These are phyloP conservation scores for Termitomyces sp. DNA, from an alignment of 768 basidiomycete species.

Conservation along the genomic window DNA sequence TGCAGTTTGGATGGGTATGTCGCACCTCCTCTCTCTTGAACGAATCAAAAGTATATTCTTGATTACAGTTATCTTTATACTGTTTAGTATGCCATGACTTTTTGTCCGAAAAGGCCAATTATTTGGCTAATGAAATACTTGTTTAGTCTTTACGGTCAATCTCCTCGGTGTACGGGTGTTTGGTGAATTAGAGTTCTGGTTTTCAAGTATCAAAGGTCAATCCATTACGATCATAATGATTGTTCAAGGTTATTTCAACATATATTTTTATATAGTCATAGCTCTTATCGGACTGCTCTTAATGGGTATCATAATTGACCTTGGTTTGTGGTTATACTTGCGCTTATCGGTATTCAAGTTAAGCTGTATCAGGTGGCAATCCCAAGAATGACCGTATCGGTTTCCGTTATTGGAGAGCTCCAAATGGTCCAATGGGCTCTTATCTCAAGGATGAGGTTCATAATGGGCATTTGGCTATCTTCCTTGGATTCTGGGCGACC, in stretches of 20 bases:
- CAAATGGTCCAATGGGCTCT: slow-evolving; percentile 52
- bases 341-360: not conserved
- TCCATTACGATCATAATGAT: not conserved
- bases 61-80: slow-evolving; percentile 48
- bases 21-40: not conserved
- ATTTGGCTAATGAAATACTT: not conserved
- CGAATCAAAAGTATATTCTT: slow-evolving; percentile 1
- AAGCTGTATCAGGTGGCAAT: slow-evolving; percentile 36
- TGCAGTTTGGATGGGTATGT: slow-evolving; percentile 54
- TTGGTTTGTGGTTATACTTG: slow-evolving; percentile 36
- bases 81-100: slow-evolving; percentile 35
- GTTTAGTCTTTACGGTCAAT: slow-evolving; percentile 51
- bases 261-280: slow-evolving; percentile 23
- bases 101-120: not conserved
- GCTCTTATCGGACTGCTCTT: slow-evolving; percentile 46
- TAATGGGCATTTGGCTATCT: slow-evolving; percentile 43
- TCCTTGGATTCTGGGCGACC: slow-evolving; percentile 70
- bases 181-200: slow-evolving; percentile 74
- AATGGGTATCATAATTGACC: slow-evolving; percentile 61
- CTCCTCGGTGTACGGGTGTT: slow-evolving; percentile 61
- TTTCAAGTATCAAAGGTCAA: slow-evolving; percentile 61
- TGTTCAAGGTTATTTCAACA: not conserved
- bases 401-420: slow-evolving; percentile 43
- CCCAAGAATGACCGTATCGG: slow-evolving; percentile 42
- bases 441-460: slow-evolving; percentile 47